Conservation (phyloP, 129 eudicot species). For the Escallonia herrerae region DNA sequence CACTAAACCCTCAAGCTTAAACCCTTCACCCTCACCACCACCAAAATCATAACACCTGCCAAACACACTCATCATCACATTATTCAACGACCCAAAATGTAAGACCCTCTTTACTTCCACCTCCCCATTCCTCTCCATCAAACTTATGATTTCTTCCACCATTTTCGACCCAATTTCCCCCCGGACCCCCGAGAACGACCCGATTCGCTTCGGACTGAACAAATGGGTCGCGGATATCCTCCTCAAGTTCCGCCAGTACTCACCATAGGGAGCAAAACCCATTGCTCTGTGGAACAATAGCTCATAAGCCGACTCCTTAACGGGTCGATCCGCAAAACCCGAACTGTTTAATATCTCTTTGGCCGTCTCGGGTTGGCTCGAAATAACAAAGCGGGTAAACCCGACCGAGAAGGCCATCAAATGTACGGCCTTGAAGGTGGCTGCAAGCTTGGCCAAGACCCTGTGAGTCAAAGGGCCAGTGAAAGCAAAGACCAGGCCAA, state of each 20-base stretch:
- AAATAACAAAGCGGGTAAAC: constrained; percentile 59
- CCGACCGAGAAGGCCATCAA: constrained; percentile 92
- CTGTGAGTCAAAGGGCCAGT: constrained; percentile 46
- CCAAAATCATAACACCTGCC: constrained; percentile 45
- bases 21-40: constrained; percentile 21
- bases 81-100: constrained; percentile 73
- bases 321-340: constrained; percentile 78
- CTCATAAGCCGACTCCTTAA: constrained; percentile 80
- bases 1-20: constrained; percentile 48
- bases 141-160: constrained; percentile 29
- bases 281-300: constrained; percentile 78
- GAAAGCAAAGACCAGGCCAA: constrained; percentile 50
- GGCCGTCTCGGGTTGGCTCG: constrained; percentile 70
- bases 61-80: constrained; percentile 86
- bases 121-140: constrained; percentile 37
- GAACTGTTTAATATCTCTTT: constrained; percentile 60
- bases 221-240: constrained; percentile 60
- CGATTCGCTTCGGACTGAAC: constrained; percentile 57
- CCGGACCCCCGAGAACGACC: constrained; percentile 37
- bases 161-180: constrained; percentile 43
- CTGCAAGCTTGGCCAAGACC: constrained; percentile 31
- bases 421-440: constrained; percentile 20
- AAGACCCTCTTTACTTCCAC: constrained; percentile 59
- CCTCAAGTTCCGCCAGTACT: constrained; percentile 78
- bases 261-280: constrained; percentile 95